These are phyloP conservation scores for Barnettozyma sucrosica DNA, from an alignment of 805 yeast species.

Conservation along the genomic window DNA sequence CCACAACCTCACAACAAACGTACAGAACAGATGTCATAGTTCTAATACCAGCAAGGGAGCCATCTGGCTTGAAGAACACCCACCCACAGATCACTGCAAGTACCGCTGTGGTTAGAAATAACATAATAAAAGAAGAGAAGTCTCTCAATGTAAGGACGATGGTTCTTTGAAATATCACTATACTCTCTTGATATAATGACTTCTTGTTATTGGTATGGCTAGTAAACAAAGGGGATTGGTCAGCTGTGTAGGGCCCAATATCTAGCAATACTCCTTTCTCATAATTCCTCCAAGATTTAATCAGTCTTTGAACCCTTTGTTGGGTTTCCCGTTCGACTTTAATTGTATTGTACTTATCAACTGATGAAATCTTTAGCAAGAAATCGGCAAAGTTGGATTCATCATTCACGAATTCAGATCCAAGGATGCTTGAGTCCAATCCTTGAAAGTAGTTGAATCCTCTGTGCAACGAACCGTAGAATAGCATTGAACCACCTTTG, in stretches of 20 bases:
- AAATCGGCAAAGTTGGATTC: slow-evolving; percentile 55
- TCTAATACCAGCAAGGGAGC: slow-evolving; percentile 57
- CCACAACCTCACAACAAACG: slow-evolving; percentile 46
- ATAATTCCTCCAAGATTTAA: slow-evolving; percentile 12
- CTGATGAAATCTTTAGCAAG: slow-evolving; percentile 50
- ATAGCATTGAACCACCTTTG: slow-evolving; percentile 50
- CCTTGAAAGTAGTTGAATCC: slow-evolving; percentile 44
- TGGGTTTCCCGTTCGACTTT: slow-evolving; percentile 30
- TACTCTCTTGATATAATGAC: slow-evolving; percentile 39
- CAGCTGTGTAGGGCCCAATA: slow-evolving; percentile 10
- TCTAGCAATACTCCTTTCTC: slow-evolving; percentile 3
- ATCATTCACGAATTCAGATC: slow-evolving; percentile 25
- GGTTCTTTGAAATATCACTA: slow-evolving; percentile 40
- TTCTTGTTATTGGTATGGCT: slow-evolving; percentile 22
- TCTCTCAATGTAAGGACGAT: slow-evolving; percentile 45
- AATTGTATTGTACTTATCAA: slow-evolving; percentile 38
- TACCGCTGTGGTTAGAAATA: slow-evolving; percentile 38
- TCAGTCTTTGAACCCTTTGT: slow-evolving; percentile 24
- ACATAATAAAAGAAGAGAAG: slow-evolving; percentile 39
- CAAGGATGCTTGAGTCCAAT: slow-evolving; percentile 41
- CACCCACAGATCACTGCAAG: slow-evolving; percentile 67
- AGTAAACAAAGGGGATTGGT: neutral
- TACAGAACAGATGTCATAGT: slow-evolving; percentile 50
- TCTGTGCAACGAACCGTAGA: slow-evolving; percentile 40
- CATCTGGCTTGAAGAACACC: slow-evolving; percentile 64